Base-by-base conservation (phyloP, 2,329 filamentous ascomycete genomes). In the Penicillium sp. region DNA sequence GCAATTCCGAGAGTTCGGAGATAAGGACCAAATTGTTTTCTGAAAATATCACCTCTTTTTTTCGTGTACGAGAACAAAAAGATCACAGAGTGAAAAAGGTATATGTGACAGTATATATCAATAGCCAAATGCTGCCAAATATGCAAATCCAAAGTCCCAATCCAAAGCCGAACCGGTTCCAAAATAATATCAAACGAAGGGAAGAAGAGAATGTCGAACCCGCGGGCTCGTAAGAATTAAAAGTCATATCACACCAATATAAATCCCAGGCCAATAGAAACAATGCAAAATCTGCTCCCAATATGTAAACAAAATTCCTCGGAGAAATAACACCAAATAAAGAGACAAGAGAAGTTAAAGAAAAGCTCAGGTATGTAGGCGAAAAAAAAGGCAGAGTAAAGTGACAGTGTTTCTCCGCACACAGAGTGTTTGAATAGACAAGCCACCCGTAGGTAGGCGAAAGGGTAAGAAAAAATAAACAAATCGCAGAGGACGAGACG, bases 41-140 rank as follows among this genome's bases (percentile, higher is more conserved):
- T 27, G 25, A 37, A 42, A 47, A 55, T 43, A 55, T 55, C 44
- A 49, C 55, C 47, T n/a, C 59, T 47, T 40, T 52, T 52, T 56
- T 56, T 55, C 45, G 33, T 59, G 53, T 59, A 60, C 48, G 46
- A 56, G 50, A 33, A 46, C 49, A n/a, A 46, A 41, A 56, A 45
- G 26, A 33, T 48, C 49, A 44, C 40, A 51, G 14, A 25, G 49
- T 43, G 50, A 57, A 56, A 45, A 53, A 62, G 43, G 29, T 57
- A 56, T 60, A 69, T 59, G 65, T 65, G 56, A 63, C 56, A 60
- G 52, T 65, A 58, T 67, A 62, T 67, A 67, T 63, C 56, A 51
- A 43, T 55, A 62, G 51, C 51, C 49, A 58, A 55, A 54, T 68
- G 64, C 67, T 68, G 60, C 61, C 61, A 63, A 65, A 68, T 61